Evolutionary conservation across 345 rosid genomes (phyloP).

Genomic region (Boechera stricta): DNA sequence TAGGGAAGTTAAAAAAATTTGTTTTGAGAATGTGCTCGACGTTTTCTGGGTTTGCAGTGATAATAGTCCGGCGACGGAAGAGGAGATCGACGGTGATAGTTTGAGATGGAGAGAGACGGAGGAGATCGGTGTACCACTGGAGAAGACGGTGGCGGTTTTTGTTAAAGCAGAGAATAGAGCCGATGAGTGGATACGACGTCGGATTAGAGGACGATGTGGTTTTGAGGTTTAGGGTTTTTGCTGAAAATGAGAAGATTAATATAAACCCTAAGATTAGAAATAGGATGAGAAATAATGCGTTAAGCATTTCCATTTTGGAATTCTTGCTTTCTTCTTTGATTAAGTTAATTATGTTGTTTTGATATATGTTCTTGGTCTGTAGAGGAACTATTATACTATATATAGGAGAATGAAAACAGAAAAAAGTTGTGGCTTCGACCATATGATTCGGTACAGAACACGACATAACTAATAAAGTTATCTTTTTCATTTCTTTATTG

Average conservation of each 20-base stretch:
- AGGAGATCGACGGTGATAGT: slow-evolving; percentile 62
- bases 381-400: slow-evolving; percentile 8
- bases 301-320: slow-evolving; percentile 32
- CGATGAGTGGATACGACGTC: slow-evolving; percentile 65
- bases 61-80: slow-evolving; percentile 61
- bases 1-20: slow-evolving; percentile 74
- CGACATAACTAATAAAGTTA: neutral
- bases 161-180: slow-evolving; percentile 72
- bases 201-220: slow-evolving; percentile 37
- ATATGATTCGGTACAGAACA: slow-evolving; percentile 11
- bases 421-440: slow-evolving; percentile 40
- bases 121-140: slow-evolving; percentile 76
- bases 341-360: slow-evolving; percentile 8
- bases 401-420: slow-evolving; percentile 14
- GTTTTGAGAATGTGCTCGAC: slow-evolving; percentile 73
- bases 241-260: slow-evolving; percentile 1
- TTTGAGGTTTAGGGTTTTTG: slow-evolving; percentile 30
- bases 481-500: neutral
- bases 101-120: slow-evolving; percentile 58
- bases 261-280: slow-evolving; percentile 18
- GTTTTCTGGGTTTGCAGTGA: slow-evolving; percentile 74
- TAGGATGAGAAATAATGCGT: slow-evolving; percentile 9
- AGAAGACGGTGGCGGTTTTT: slow-evolving; percentile 64
- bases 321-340: slow-evolving; percentile 8
- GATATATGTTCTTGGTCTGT: slow-evolving; percentile 15